Evolutionary conservation across 2,329 filamentous ascomycete species (phyloP), one percentile per base, ranked within the genome.

Genomic region (Hymenoscyphus fraxineus): DNA sequence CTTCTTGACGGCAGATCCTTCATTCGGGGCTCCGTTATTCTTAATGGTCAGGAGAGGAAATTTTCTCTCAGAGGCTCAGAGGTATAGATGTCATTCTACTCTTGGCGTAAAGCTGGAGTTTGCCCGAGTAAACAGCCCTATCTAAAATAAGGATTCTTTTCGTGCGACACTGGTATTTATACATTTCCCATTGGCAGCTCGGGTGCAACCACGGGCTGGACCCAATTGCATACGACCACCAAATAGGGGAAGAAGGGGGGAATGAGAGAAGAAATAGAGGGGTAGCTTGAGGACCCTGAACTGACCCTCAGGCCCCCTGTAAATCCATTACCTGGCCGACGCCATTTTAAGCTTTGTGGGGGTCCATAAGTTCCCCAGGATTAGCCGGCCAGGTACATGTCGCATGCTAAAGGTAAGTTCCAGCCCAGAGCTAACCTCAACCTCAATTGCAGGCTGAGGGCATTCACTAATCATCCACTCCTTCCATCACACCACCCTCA

Each of bases 41-140:
- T 47, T 10, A 22, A 47, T 22, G 44, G 44, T 22, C 44, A 47
- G n/a, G 22, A 47, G n/a, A 19, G 19, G 44, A 10, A 47, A 7
- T 22, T 19, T 22, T 47, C 7, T 19, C 16, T n/a, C 15, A 47
- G 44, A 35, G 31, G 55, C 16, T 35, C 16, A 39, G 55, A 58
- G 55, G 31, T 39, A 39, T 9, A 38, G 57, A 40, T 22, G 57
- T 39, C 12, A 19, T 59, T 15, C 40, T 9, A 40, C 27, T 38
- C 39, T 62, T 58, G 61, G 55, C 61, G 12, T 22, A 51, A 62
- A 58, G 55, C 61, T 58, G 55, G 61, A 62, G 61, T 58, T 38
- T 44, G 27, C 19, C 39, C n/a, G 27, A n/a, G n/a, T 47, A 19
- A 19, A 22, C 19, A 47, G 44, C 44, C 44, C 19, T 38, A 47